Evolutionary conservation across 2,329 filamentous ascomycete genomes (phyloP), one percentile per base, ranked within the genome.

Genomic region (Fusarium citri): DNA sequence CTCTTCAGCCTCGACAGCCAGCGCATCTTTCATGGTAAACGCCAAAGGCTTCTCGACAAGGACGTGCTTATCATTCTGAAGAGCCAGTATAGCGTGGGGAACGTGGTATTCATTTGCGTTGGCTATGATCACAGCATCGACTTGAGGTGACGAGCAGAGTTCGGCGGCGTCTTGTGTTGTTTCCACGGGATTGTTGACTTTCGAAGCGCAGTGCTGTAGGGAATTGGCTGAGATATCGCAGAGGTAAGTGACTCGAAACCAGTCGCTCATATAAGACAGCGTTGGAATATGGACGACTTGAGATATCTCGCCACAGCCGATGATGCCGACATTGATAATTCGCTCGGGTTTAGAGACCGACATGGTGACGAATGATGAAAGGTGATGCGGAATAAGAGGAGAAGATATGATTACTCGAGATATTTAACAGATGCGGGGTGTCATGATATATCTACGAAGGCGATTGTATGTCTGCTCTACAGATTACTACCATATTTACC

Each of bases 1-100:
- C 72, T 89, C 85, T 0, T 87, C 87, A 0, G 79, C 82, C 30
- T 85, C 77, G 23, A 91, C 83, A 0, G 78, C 74, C 26, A 84
- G 76, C 0, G 84, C 78, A 48, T 84, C 83, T 4, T 78, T 80
- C 22, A 85, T 76, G 25, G 80, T 85, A 7, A 90, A 72, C 0
- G 86, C 82, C 3, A 88, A 71, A 0, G 89, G 88, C 60, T 89
- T 89, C 74, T 91, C 88, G 6, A 91, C 78, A 62, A 91, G 81
- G 14, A 85, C 84, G 65, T 86, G 79, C 74, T 91, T 91, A 55
- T 83, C 81, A 18, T 84, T 76, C 55, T 84, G 66, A 2, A 91
- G 79, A 0, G 87, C 87, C 0, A 83, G 71, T 26, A 89, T 79
- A 5, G 82, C 83, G 59, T 88, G 83, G 6, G 77, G 64, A n/a